Evolutionary conservation across 2,329 filamentous ascomycete species (phyloP).

Genomic region (Claviceps citrina): DNA sequence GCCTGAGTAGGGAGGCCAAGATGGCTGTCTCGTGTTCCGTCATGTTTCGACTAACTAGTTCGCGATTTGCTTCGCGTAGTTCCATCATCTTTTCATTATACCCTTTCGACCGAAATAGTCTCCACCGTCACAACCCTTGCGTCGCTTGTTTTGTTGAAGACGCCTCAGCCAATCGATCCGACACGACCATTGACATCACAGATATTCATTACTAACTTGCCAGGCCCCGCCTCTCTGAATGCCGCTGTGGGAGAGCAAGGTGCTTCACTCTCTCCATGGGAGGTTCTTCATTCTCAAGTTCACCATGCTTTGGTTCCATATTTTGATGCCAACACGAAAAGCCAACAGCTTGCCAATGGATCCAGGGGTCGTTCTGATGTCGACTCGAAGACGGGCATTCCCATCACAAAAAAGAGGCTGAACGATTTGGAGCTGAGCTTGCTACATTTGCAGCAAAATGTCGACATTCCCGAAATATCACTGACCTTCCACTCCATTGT

Average conservation of each 20-base stretch:
- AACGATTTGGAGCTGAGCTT: constrained; percentile 86
- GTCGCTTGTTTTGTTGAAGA: constrained; percentile 81
- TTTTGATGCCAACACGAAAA: constrained; percentile 91
- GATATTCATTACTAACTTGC: constrained; percentile 84
- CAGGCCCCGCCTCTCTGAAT: constrained; percentile 59
- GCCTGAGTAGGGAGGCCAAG: no score
- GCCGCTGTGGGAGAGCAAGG: constrained; percentile 54
- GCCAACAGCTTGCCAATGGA: constrained; percentile 50
- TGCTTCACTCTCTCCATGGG: constrained; percentile 66
- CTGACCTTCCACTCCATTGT: constrained; percentile 81
- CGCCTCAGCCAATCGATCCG: constrained; percentile 74
- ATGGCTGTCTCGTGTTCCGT: no score
- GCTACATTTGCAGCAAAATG: constrained; percentile 87
- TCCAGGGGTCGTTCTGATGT: constrained; percentile 63
- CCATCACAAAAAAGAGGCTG: constrained; percentile 93
- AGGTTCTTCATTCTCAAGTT: constrained; percentile 81
- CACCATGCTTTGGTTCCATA: constrained; percentile 87
- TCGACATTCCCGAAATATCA: constrained; percentile 87
- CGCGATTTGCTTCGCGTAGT: constrained; percentile 16
- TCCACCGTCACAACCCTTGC: constrained; percentile 66
- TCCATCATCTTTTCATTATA: constrained; percentile 53
- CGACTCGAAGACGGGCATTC: constrained; percentile 85
- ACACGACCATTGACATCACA: constrained; percentile 70
- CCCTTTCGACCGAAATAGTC: constrained; percentile 66
- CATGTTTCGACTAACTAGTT: neutral